Evolutionary conservation across 805 yeast species (phyloP).

Genomic region (Suhomyces sp.): DNA sequence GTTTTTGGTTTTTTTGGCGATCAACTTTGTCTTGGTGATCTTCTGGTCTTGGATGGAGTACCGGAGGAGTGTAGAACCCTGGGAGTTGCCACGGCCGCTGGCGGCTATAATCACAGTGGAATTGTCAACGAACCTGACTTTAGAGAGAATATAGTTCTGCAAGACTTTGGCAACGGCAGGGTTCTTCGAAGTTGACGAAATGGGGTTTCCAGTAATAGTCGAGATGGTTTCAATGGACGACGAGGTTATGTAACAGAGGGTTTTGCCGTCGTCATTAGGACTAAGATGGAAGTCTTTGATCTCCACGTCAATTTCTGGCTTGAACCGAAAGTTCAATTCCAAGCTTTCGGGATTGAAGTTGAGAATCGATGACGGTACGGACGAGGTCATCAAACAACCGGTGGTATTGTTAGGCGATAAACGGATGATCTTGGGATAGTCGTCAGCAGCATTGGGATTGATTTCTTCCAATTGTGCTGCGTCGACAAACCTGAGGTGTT

Average conservation of each 20-base stretch:
- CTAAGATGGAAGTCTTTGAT: slow-evolving; percentile 64
- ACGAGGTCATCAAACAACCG: slow-evolving; percentile 69
- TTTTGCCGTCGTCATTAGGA: slow-evolving; percentile 55
- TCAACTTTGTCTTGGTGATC: slow-evolving; percentile 38
- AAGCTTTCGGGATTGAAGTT: slow-evolving; percentile 56
- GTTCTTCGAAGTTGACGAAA: slow-evolving; percentile 23
- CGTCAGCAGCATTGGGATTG: slow-evolving; percentile 38
- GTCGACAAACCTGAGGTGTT: slow-evolving; percentile 58
- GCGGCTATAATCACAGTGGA: slow-evolving; percentile 34
- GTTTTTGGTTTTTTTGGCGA: slow-evolving; percentile 52
- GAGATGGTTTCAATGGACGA: slow-evolving; percentile 51
- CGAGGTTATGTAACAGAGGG: slow-evolving; percentile 60
- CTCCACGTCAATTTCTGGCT: slow-evolving; percentile 49
- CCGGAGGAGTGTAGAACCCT: slow-evolving; percentile 42
- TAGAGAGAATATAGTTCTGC: slow-evolving; percentile 33
- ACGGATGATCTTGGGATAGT: slow-evolving; percentile 61
- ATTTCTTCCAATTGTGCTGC: slow-evolving; percentile 57
- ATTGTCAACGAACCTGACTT: slow-evolving; percentile 40
- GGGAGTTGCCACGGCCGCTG: slow-evolving; percentile 21
- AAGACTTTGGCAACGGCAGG: slow-evolving; percentile 20
- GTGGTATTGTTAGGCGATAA: slow-evolving; percentile 57
- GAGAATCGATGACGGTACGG: slow-evolving; percentile 60
- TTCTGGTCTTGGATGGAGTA: slow-evolving; percentile 43
- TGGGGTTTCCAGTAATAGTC: slow-evolving; percentile 42
- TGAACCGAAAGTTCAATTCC: slow-evolving; percentile 52